These are phyloP conservation scores for Nitzschia putrida DNA, from an alignment of 108 stramenopile species.

Conservation along the genomic window DNA sequence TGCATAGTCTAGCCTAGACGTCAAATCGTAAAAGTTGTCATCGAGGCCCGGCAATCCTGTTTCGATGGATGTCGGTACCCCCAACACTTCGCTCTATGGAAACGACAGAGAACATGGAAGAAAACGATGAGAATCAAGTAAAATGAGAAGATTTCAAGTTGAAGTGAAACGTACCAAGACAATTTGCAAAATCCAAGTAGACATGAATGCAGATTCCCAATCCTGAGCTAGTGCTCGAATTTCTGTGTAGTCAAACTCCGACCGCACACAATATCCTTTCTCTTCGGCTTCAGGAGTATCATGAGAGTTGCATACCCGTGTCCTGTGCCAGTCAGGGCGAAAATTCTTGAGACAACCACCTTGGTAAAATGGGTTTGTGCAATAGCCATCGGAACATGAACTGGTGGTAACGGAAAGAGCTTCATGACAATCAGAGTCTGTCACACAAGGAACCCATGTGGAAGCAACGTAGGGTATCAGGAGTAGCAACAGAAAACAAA, in stretches of 20 bases:
- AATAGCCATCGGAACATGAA: background rate
- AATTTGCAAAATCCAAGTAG: conserved; percentile 42
- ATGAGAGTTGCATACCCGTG: conserved; percentile 21
- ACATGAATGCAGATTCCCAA: conserved; percentile 40
- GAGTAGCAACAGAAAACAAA: conserved; percentile 2
- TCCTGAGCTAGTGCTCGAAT: conserved; percentile 21
- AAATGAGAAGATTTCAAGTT: background rate
- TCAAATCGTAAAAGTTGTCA: conserved; percentile 29
- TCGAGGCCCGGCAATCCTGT: conserved; percentile 2
- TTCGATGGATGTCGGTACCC: conserved; percentile 41
- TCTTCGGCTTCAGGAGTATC: conserved; percentile 10
- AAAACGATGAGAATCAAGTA: background rate
- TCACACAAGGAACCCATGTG: background rate
- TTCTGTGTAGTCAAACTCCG: conserved; percentile 32
- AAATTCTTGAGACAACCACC: background rate
- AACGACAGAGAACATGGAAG: background rate
- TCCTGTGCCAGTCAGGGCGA: conserved; percentile 1
- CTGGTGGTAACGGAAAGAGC: background rate
- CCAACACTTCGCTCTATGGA: conserved; percentile 27
- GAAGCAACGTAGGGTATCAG: background rate
- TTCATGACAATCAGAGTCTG: background rate
- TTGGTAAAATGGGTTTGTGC: background rate
- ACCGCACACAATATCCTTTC: conserved; percentile 1
- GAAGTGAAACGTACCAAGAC: conserved; percentile 14
- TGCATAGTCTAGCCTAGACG: conserved; percentile 1